Conservation (phyloP, 345 rosid species). For the Eucalyptus microcorys region DNA sequence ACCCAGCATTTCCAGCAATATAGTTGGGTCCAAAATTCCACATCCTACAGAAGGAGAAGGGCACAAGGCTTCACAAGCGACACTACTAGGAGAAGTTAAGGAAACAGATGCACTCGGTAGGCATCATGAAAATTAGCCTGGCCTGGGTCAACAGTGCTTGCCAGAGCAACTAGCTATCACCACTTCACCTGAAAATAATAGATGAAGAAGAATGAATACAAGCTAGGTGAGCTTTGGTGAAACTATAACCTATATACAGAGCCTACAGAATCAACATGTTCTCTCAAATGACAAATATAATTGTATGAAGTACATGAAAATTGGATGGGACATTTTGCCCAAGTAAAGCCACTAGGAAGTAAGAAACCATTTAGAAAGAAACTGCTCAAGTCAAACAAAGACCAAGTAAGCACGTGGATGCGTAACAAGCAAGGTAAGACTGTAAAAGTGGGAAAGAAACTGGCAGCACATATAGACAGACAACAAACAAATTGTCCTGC, state of each 20-base stretch:
- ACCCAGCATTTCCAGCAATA: slow-evolving; percentile 24
- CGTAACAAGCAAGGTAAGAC: background rate
- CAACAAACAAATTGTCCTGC: background rate
- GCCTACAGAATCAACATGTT: background rate
- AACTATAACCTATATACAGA: background rate
- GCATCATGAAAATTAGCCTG: background rate
- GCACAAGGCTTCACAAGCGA: background rate
- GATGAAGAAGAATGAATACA: background rate
- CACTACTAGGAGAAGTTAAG: background rate
- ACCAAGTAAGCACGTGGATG: background rate
- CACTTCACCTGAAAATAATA: background rate
- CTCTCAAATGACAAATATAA: background rate
- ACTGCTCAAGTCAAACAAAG: background rate
- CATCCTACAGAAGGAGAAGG: slow-evolving; percentile 7
- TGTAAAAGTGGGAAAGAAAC: background rate
- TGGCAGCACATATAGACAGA: background rate
- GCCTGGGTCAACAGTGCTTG: background rate
- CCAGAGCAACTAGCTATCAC: background rate
- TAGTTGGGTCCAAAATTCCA: slow-evolving; percentile 53
- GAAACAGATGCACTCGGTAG: background rate
- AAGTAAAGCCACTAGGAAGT: background rate
- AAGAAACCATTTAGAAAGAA: background rate
- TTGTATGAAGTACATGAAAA: background rate
- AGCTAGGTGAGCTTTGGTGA: background rate
- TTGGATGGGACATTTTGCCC: background rate